Evolutionary conservation across 257 asterid species (phyloP).

Genomic region (Solanum chiquidenum): DNA sequence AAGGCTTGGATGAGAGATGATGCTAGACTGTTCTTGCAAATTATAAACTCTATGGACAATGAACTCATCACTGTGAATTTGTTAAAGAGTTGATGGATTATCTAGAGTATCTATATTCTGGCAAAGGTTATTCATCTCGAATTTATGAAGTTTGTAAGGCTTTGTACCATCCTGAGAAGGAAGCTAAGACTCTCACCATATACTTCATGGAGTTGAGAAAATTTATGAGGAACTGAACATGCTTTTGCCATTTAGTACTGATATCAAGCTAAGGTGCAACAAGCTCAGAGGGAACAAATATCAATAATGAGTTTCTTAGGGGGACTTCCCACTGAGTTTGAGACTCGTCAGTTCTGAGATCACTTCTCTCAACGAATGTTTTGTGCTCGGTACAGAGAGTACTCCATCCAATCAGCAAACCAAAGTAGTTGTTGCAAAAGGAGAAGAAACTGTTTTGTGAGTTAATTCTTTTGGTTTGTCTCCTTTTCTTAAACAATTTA

Average conservation of each 20-base stretch:
- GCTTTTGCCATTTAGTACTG: not conserved
- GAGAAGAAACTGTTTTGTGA: not conserved
- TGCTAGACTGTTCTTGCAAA: not conserved
- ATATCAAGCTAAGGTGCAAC: not conserved
- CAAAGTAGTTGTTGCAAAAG: not conserved
- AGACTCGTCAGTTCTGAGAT: not conserved
- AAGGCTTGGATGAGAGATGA: not conserved
- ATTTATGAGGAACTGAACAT: not conserved
- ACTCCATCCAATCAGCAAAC: not conserved
- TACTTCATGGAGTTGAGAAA: not conserved
- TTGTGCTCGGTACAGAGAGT: not conserved
- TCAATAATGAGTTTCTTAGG: conserved; percentile 1
- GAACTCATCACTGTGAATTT: conserved; percentile 1
- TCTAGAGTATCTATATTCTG: not conserved
- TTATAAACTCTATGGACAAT: not conserved
- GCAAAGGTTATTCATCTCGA: not conserved
- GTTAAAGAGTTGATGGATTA: conserved; percentile 1
- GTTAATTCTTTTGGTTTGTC: not conserved
- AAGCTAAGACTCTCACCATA: not conserved
- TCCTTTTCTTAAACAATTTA: not conserved
- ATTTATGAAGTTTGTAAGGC: conserved; percentile 4
- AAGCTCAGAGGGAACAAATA: not conserved
- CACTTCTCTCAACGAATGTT: not conserved
- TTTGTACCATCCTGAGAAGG: not conserved
- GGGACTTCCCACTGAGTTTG: not conserved